Evolutionary conservation across 1,139 yeast species (phyloP).

Genomic region (Ashbya aceris): DNA sequence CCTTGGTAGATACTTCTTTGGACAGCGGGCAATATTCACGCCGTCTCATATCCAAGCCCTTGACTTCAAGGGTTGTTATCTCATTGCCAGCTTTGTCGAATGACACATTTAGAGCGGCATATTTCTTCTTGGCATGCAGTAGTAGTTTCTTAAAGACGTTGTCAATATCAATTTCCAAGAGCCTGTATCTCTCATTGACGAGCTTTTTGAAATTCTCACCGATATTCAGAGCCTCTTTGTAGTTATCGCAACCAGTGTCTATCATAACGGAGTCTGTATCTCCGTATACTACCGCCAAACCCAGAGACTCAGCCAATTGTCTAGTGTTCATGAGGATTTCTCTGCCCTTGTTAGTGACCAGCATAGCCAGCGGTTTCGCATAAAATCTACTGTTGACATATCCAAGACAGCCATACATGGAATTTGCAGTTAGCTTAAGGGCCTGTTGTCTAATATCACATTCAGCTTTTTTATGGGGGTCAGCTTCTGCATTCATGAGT

Average conservation of each 20-base stretch:
- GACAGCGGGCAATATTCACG: constrained; percentile 93
- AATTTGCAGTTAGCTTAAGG: constrained; percentile 90
- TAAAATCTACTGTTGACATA: constrained; percentile 86
- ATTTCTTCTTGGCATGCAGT: constrained; percentile 93
- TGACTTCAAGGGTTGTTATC: constrained; percentile 61
- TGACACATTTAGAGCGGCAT: constrained; percentile 75
- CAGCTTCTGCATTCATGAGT: constrained; percentile 65
- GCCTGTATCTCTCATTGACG: constrained; percentile 80
- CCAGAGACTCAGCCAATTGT: constrained; percentile 78
- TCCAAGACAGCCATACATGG: constrained; percentile 99
- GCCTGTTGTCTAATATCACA: constrained; percentile 96
- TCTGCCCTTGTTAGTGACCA: constrained; percentile 92
- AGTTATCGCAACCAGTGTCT: constrained; percentile 70
- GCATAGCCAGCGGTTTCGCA: constrained; percentile 92
- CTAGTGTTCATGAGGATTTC: constrained; percentile 91
- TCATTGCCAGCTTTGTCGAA: constrained; percentile 43
- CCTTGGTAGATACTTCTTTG: constrained; percentile 74
- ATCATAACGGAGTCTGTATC: constrained; percentile 99
- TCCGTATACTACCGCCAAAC: constrained; percentile 87
- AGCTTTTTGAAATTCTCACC: constrained; percentile 77
- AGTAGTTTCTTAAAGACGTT: constrained; percentile 80
- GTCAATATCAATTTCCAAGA: constrained; percentile 91
- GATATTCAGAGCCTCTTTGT: constrained; percentile 65
- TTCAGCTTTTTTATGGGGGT: constrained; percentile 58
- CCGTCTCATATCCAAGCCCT: constrained; percentile 94